Evolutionary conservation across 345 rosid genomes (phyloP).

Genomic region (Triadica sebifera): DNA sequence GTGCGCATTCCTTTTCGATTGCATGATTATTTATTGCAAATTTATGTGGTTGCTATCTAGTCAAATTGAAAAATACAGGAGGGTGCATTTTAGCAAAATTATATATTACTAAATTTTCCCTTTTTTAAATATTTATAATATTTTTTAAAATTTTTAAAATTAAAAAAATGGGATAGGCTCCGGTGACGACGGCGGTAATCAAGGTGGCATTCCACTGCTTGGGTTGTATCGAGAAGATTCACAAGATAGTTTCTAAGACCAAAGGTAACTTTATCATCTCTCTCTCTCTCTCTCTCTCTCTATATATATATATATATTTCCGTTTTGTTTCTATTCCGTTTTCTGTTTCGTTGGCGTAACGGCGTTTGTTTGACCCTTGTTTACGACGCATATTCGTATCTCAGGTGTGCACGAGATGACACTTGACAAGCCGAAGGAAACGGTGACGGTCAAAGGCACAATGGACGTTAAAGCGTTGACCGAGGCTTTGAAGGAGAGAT

Average conservation of each 20-base stretch:
- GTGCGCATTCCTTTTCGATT: not conserved
- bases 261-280: constrained; percentile 42
- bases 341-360: not conserved
- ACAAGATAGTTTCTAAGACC: constrained; percentile 41
- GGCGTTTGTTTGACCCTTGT: not conserved
- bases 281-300: too few relatives aligned
- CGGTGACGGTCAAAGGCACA: constrained; percentile 64
- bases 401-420: constrained; percentile 53
- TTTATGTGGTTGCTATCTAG: not conserved
- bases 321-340: not conserved
- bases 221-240: constrained; percentile 75
- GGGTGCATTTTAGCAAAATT: constrained; percentile 10
- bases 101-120: not conserved
- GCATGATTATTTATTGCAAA: constrained; percentile 1
- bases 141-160: not conserved
- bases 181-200: constrained; percentile 59
- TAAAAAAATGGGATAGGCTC: constrained; percentile 32
- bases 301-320: too few relatives aligned
- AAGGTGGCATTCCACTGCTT: constrained; percentile 61
- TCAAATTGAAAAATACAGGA: not conserved
- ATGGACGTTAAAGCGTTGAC: constrained; percentile 63
- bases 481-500: constrained; percentile 46
- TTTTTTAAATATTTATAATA: not conserved
- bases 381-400: not conserved
- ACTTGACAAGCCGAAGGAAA: constrained; percentile 57